A percentile compares a stretch with the other conserved stretches of the same genome.
These are phyloP conservation scores for Colletotrichum gloeosporioides DNA, from an alignment of 2,329 filamentous ascomycete genomes.

Conservation along the genomic window DNA sequence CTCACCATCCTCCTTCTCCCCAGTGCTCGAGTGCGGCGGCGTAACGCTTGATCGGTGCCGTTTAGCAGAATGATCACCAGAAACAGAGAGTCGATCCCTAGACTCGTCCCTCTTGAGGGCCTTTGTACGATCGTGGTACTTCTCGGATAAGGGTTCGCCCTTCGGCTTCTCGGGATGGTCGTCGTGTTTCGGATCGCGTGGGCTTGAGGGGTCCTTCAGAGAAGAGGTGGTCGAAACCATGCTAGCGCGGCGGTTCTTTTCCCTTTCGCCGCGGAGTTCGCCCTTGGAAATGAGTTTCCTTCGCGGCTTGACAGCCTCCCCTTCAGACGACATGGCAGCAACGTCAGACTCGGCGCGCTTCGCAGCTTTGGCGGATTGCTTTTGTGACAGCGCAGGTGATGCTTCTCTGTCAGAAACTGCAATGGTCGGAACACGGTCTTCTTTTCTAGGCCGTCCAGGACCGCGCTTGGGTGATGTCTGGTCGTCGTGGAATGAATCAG, in stretches of 20 bases:
- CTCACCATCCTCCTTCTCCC: conserved; percentile 59
- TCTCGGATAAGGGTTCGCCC: conserved; percentile 51
- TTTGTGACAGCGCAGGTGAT: conserved; percentile 53
- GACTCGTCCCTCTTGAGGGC: conserved; percentile 67
- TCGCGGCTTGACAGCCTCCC: conserved; percentile 62
- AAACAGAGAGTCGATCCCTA: conserved; percentile 56
- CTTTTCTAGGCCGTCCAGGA: conserved; percentile 60
- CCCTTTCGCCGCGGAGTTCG: conserved; percentile 64
- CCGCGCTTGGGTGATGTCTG: conserved; percentile 54
- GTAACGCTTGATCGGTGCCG: conserved; percentile 65
- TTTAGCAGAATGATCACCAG: conserved; percentile 60
- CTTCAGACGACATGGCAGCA: conserved; percentile 59
- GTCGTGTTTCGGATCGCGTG: conserved; percentile 53
- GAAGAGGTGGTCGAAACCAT: conserved; percentile 61
- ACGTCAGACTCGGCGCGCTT: conserved; percentile 61
- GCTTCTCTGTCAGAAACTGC: conserved; percentile 58
- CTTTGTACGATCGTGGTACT: conserved; percentile 65
- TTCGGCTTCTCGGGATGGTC: conserved; percentile 54
- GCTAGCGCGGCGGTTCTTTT: conserved; percentile 64
- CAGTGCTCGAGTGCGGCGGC: conserved; percentile 57
- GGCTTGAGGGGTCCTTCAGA: conserved; percentile 58
- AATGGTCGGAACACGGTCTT: conserved; percentile 53
- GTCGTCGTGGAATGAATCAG: conserved; percentile 53
- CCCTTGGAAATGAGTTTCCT: conserved; percentile 69
- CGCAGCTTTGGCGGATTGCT: conserved; percentile 48